Evolutionary conservation across 2,329 filamentous ascomycete species (phyloP), one percentile per base, ranked within the genome.

Genomic region (Sphaerulina vaccinii): DNA sequence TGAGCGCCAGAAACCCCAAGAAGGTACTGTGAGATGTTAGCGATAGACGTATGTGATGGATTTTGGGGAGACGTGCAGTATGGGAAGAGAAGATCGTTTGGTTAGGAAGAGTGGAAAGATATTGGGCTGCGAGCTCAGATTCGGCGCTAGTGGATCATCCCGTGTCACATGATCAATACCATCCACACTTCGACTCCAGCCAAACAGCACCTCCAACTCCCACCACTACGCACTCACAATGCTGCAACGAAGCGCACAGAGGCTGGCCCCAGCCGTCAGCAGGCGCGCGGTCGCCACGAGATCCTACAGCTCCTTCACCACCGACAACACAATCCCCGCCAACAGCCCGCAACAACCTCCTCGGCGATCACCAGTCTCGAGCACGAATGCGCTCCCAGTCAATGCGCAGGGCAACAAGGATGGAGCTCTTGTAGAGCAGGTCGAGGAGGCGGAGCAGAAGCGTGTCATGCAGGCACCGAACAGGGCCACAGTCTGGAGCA

Each of bases 401-500:
- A 78, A 61, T 60, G 76, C 72, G 58, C 74, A 70, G 49, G 75
- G 75, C 32, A 68, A 70, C n/a, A 71, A 73, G 58, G 80, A 84
- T 62, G 69, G 71, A 35, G 67, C 75, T 1, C 62, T 86, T 54
- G 75, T 80, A 66, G 84, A 87, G 68, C 71, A 70, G 36, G 72
- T 77, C 5, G 74, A 75, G 55, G 71, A 75, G 41, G 81, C 72
- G 16, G 83, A 86, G 71, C 69, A 77, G 54, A 73, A 76, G 64
- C 77, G 82, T 58, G 73, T 80, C 51, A 73, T 78, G 71, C 93
- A 99, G 77, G 89, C 92, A 24, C 93, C 93, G 18, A 99, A 99
- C 78, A 83, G 90, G 57, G 74, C 78, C 54, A 82, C 74, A 5
- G 80, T 89, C 54, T 99, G 93, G 93, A 90, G 89, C 56, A 76